Conservation (phyloP, 345 rosid species). For the Euphorbia peplus region DNA sequence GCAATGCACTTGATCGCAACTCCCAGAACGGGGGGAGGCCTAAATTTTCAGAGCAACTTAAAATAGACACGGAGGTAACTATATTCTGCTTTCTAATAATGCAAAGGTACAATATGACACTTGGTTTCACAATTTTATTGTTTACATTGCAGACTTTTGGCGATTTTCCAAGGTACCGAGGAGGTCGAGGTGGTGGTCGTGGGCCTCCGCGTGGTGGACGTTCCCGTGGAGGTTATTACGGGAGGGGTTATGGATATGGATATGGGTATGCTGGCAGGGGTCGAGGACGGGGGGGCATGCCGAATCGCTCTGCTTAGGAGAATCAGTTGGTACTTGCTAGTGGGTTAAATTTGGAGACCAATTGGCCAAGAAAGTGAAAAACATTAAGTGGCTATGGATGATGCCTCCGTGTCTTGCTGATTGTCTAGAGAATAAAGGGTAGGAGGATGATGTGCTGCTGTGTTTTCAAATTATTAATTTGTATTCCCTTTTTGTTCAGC, state of each 20-base stretch:
- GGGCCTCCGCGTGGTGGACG: constrained; percentile 27
- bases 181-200: constrained; percentile 27
- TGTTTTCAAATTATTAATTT: constrained; percentile 2
- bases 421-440: constrained; percentile 21
- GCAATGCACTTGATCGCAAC: constrained; percentile 41
- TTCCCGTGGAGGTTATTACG: constrained; percentile 22
- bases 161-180: constrained; percentile 24
- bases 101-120: neutral
- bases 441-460: constrained; percentile 13
- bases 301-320: constrained; percentile 13
- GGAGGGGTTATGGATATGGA: constrained; percentile 23
- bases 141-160: constrained; percentile 27
- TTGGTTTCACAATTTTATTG: neutral
- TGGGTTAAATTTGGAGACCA: constrained; percentile 2
- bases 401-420: constrained; percentile 7
- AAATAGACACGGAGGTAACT: constrained; percentile 78
- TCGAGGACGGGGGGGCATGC: constrained; percentile 17
- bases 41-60: constrained; percentile 80
- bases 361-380: constrained; percentile 2
- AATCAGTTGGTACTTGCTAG: neutral
- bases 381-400: constrained; percentile 12
- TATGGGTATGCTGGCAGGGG: constrained; percentile 27
- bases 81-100: neutral
- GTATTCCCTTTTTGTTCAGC: neutral
- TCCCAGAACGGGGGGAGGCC: constrained; percentile 70